phyloP scores from a whole-genome alignment of 768 basidiomycete species.

The Tricholoma bakamatsutake region DNA sequence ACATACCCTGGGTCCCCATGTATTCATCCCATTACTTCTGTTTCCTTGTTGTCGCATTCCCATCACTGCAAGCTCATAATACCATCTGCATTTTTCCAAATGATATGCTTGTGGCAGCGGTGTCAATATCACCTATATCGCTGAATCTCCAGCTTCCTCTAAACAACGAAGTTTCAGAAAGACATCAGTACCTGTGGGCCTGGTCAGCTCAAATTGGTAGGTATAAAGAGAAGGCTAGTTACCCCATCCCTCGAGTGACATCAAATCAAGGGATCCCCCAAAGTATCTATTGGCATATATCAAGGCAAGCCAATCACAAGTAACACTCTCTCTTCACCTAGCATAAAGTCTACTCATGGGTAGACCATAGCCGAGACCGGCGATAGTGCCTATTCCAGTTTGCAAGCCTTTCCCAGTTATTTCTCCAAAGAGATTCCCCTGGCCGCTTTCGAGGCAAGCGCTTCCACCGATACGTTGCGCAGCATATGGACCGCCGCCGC shows the following conservation, averaged over 20 bases:
- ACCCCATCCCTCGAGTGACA: constrained; percentile 85
- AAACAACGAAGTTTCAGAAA: constrained; percentile 45
- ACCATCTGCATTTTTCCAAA: constrained; percentile 14
- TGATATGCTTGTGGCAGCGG: neutral
- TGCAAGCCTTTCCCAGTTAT: constrained; percentile 75
- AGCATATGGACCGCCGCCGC: constrained; percentile 73
- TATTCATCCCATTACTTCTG: constrained; percentile 27
- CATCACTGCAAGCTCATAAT: constrained; percentile 28
- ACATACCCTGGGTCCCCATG: constrained; percentile 38
- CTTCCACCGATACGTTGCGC: constrained; percentile 73
- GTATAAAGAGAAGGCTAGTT: neutral
- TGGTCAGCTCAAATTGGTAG: constrained; percentile 3
- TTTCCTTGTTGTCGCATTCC: constrained; percentile 30
- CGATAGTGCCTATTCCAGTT: constrained; percentile 82
- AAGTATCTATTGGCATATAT: constrained; percentile 55
- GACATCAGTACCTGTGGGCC: constrained; percentile 38
- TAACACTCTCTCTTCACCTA: constrained; percentile 29
- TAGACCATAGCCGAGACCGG: constrained; percentile 82
- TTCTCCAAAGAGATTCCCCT: constrained; percentile 63
- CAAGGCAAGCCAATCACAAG: neutral
- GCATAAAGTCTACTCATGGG: constrained; percentile 77
- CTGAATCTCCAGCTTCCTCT: constrained; percentile 42
- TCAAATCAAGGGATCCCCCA: constrained; percentile 77
- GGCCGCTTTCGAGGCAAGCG: constrained; percentile 49
- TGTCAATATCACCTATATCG: constrained; percentile 20